A percentile compares a stretch with the other conserved stretches of the same genome.
Conservation (phyloP, 805 yeast genomes). For the Candida coquimbonensis region DNA sequence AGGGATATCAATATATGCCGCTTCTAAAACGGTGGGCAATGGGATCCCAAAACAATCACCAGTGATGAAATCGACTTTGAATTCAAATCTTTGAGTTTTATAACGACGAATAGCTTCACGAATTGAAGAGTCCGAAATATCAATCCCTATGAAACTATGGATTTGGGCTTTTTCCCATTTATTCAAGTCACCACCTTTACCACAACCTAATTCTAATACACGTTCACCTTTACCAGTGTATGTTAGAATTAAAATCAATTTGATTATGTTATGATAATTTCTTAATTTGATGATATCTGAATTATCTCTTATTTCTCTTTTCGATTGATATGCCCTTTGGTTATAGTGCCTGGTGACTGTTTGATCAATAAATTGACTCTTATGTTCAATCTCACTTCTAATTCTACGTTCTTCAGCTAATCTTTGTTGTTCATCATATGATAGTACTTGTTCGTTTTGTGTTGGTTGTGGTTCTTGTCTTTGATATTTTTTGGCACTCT, state of each 20-base stretch:
- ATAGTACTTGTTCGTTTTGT: not conserved
- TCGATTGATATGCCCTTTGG: constrained; percentile 67
- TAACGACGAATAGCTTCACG: constrained; percentile 78
- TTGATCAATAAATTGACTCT: constrained; percentile 38
- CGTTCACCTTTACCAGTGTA: constrained; percentile 47
- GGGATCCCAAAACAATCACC: constrained; percentile 84
- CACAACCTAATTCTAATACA: constrained; percentile 88
- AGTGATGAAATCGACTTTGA: constrained; percentile 77
- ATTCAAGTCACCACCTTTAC: constrained; percentile 95
- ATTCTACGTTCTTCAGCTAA: constrained; percentile 16
- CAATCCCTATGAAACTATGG: constrained; percentile 81
- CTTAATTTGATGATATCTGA: constrained; percentile 85
- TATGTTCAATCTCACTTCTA: constrained; percentile 23
- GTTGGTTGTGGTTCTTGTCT: not conserved
- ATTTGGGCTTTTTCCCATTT: constrained; percentile 77
- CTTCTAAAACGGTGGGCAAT: constrained; percentile 61
- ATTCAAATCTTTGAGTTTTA: constrained; percentile 46
- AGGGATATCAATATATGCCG: constrained; percentile 52
- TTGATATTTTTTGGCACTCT: constrained; percentile 5
- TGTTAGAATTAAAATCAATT: constrained; percentile 74
- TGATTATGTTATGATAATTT: constrained; percentile 87
- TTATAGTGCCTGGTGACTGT: constrained; percentile 82
- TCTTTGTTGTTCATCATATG: constrained; percentile 9
- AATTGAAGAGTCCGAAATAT: constrained; percentile 83
- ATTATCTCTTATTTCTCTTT: constrained; percentile 51